phyloP scores from a whole-genome alignment of 768 basidiomycete species.

The Leccinum truebloodii region DNA sequence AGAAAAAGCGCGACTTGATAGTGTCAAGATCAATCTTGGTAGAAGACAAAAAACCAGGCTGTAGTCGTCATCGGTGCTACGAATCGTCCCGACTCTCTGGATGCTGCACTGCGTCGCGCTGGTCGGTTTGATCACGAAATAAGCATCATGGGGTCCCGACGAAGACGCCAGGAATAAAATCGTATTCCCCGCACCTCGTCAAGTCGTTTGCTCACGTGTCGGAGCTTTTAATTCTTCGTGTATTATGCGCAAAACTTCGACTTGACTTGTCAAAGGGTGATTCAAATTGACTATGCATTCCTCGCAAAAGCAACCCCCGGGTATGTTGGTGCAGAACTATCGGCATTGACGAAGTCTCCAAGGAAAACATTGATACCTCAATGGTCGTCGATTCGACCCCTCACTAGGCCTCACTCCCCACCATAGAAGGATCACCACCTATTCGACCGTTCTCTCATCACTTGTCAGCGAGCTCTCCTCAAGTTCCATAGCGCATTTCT shows the following conservation, averaged over 20 bases:
- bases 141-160: constrained; percentile 84
- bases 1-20: background rate
- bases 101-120: constrained; percentile 89
- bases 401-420: constrained; percentile 7
- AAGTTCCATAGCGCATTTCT: constrained; percentile 86
- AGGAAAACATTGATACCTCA: constrained; percentile 25
- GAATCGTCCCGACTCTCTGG: constrained; percentile 92
- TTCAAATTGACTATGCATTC: constrained; percentile 69
- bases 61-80: constrained; percentile 96
- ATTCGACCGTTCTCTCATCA: constrained; percentile 35
- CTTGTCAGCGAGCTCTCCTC: constrained; percentile 44
- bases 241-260: constrained; percentile 80
- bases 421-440: constrained; percentile 16
- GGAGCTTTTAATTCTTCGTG: constrained; percentile 73
- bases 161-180: constrained; percentile 88
- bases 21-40: constrained; percentile 92
- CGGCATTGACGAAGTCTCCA: constrained; percentile 61
- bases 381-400: constrained; percentile 41
- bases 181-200: constrained; percentile 26
- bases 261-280: constrained; percentile 61
- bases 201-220: background rate
- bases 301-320: constrained; percentile 95
- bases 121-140: constrained; percentile 98
- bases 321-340: constrained; percentile 94
- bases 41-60: constrained; percentile 89